A percentile compares a stretch with the other conserved stretches of the same genome.
Conservation (phyloP, 83 land plant genomes). For the Picea engelmannii region DNA sequence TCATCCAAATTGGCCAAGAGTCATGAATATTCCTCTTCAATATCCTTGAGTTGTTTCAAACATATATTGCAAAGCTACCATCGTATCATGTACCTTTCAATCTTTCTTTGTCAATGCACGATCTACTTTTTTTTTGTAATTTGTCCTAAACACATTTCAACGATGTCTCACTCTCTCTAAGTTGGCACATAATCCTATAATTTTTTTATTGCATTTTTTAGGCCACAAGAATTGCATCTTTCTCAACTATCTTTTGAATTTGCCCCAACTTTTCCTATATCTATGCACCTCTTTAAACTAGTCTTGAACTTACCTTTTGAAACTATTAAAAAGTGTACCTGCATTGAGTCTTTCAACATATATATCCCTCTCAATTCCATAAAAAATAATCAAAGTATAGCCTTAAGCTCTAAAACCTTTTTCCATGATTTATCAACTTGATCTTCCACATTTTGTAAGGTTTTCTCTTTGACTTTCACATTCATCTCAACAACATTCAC, state of each 20-base stretch:
- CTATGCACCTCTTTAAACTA: slow-evolving; percentile 7
- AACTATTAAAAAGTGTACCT: neutral
- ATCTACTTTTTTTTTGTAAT: neutral
- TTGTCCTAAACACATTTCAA: neutral
- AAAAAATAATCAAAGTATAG: too few relatives aligned
- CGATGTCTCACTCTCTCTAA: slow-evolving; percentile 8
- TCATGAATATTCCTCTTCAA: neutral
- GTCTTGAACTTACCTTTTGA: slow-evolving; percentile 5
- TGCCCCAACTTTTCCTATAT: neutral
- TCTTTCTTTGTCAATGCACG: too few relatives aligned
- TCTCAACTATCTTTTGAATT: neutral
- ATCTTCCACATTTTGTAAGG: neutral
- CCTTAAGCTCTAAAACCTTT: too few relatives aligned
- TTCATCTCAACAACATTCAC: neutral
- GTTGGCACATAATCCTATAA: neutral
- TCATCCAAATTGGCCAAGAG: neutral
- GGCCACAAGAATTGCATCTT: neutral
- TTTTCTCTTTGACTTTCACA: neutral
- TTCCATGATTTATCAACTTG: neutral
- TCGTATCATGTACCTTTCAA: too few relatives aligned
- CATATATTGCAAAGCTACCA: too few relatives aligned
- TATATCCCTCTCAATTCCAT: neutral
- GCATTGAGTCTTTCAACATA: neutral
- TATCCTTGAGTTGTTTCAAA: neutral
- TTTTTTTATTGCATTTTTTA: slow-evolving; percentile 2